Evolutionary conservation across 345 rosid genomes (phyloP).

Genomic region (Garcia nutans): DNA sequence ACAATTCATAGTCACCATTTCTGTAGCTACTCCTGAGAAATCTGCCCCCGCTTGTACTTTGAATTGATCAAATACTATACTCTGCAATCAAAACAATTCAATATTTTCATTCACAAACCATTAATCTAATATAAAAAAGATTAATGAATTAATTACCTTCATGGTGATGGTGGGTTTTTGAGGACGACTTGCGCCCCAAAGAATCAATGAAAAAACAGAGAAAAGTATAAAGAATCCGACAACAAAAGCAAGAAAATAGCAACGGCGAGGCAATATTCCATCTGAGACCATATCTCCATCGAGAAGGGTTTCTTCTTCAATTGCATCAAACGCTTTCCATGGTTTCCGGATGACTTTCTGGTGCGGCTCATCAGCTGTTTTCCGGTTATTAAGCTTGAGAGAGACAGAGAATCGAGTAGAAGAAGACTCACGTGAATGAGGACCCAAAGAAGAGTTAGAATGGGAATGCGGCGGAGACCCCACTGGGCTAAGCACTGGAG

Average conservation of each 20-base stretch:
- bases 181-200: constrained; percentile 70
- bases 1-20: constrained; percentile 65
- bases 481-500: constrained; percentile 59
- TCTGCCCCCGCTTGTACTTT: constrained; percentile 68
- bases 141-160: constrained; percentile 41
- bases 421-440: constrained; percentile 65
- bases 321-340: constrained; percentile 60
- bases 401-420: constrained; percentile 64
- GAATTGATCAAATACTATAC: constrained; percentile 51
- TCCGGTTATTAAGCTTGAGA: constrained; percentile 37
- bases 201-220: constrained; percentile 51
- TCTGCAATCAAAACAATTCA: constrained; percentile 31
- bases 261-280: constrained; percentile 41
- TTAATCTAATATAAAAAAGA: not conserved
- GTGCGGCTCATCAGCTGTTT: constrained; percentile 22
- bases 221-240: constrained; percentile 53
- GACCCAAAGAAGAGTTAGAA: constrained; percentile 70
- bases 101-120: not conserved
- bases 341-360: constrained; percentile 28
- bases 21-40: constrained; percentile 59
- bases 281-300: constrained; percentile 24
- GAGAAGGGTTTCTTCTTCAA: constrained; percentile 72
- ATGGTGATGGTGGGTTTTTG: constrained; percentile 59
- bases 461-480: constrained; percentile 75
- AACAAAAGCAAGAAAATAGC: constrained; percentile 51